phyloP scores from a whole-genome alignment of 345 rosid genomes.

The Citrus maxima region DNA sequence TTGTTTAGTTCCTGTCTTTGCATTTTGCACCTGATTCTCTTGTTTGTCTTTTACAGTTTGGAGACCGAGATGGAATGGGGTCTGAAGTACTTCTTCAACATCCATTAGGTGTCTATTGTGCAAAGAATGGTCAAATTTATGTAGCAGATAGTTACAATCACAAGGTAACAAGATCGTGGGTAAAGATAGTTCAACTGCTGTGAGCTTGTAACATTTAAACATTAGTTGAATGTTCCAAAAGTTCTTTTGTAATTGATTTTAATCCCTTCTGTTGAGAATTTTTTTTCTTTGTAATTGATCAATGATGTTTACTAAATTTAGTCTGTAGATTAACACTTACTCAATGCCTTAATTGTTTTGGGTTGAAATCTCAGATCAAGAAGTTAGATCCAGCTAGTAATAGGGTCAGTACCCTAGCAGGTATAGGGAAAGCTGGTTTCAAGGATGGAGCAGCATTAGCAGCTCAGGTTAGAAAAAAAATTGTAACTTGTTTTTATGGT shows the following conservation, averaged over 20 bases:
- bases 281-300: neutral
- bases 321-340: neutral
- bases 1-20: neutral
- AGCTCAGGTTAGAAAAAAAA: slow-evolving; percentile 61
- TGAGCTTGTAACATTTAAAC: neutral
- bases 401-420: slow-evolving; percentile 74
- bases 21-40: neutral
- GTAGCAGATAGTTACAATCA: slow-evolving; percentile 93
- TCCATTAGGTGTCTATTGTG: slow-evolving; percentile 80
- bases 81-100: slow-evolving; percentile 93
- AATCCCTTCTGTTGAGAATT: neutral
- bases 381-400: slow-evolving; percentile 72
- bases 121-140: slow-evolving; percentile 69
- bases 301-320: neutral
- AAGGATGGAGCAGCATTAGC: slow-evolving; percentile 63
- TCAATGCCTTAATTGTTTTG: slow-evolving; percentile 1
- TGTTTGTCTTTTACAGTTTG: slow-evolving; percentile 54
- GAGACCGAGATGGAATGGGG: slow-evolving; percentile 87
- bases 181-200: neutral
- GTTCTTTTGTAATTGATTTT: neutral
- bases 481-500: neutral
- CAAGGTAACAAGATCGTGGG: slow-evolving; percentile 45
- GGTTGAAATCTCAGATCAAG: slow-evolving; percentile 59
- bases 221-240: neutral
- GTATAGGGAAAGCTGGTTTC: slow-evolving; percentile 96